Percentiles rank a stretch among this genome's conserved stretches.
Evolutionary conservation across 176 grass and related monocot genomes (phyloP).

Genomic region (Phoenix dactylifera): DNA sequence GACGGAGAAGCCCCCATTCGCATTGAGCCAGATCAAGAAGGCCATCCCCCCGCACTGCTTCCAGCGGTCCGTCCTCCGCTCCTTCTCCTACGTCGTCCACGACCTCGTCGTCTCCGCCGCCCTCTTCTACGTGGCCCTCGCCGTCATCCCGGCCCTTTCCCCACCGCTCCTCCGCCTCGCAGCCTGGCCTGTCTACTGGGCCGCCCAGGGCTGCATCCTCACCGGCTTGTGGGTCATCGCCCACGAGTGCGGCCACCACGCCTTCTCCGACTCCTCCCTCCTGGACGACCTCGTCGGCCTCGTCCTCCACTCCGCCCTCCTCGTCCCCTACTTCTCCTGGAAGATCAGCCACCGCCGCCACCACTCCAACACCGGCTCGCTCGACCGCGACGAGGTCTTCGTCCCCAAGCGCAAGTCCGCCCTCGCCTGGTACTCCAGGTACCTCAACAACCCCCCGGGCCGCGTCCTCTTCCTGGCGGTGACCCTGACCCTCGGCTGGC

Average conservation of each 20-base stretch:
- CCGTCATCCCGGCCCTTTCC: conserved; percentile 3
- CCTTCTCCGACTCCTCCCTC: conserved; percentile 20
- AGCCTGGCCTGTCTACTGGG: conserved; percentile 16
- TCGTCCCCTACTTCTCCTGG: conserved; percentile 17
- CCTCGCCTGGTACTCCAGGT: neutral
- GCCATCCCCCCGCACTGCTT: conserved; percentile 14
- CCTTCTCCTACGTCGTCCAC: conserved; percentile 13
- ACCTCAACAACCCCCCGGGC: conserved; percentile 9
- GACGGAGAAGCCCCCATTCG: conserved; percentile 9
- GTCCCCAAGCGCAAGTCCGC: conserved; percentile 7
- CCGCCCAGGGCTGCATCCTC: conserved; percentile 10
- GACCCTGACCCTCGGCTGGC: conserved; percentile 9
- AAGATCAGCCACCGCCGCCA: conserved; percentile 15
- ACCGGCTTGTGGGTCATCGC: conserved; percentile 17
- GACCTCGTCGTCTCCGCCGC: conserved; percentile 3
- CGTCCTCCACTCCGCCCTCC: conserved; percentile 11
- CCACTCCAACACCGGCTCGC: conserved; percentile 12
- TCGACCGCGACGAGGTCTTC: conserved; percentile 15
- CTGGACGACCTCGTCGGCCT: conserved; percentile 20
- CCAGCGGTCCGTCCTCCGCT: conserved; percentile 7
- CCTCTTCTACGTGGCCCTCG: conserved; percentile 13
- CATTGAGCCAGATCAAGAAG: conserved; percentile 13
- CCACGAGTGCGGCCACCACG: conserved; percentile 19
- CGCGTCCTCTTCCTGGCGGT: conserved; percentile 4
- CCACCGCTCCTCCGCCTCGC: neutral